Evolutionary conservation across 768 basidiomycete genomes (phyloP), one percentile per base, ranked within the genome.

Genomic region (Phlegmacium glaucopus): DNA sequence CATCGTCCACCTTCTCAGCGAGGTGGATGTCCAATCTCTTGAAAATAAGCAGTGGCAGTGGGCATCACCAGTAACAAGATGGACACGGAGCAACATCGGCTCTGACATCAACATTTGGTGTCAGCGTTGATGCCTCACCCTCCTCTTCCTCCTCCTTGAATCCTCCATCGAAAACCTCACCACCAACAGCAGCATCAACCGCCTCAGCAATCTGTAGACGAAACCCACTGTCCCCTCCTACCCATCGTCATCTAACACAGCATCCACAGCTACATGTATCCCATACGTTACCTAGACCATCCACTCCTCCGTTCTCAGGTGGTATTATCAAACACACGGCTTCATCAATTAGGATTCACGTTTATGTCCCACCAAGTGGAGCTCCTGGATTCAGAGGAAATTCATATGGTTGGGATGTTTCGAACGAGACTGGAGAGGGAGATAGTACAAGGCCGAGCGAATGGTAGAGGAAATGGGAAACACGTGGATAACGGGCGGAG

Each of bases 321-420:
- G 47, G 32, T 27, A 22, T 49, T 4, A 45, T 60, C 12, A 56
- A 56, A 8, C 61, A 60, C 40, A 18, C 35, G 9, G 15, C 53
- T 4, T 61, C 74, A 8, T 74, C 76, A 0, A 78, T 77, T 28
- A 65, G 69, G 3, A 75, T 75, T 4, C 61, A 66, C 69, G 13
- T 76, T 67, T 41, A 71, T 48, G 52, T 66, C 0, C 69, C 77
- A 3, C 72, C 75, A 1, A 67, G 59, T 44, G 82, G 90, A n/a
- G 91, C 90, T 1, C n/a, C n/a, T n/a, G n/a, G n/a, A n/a, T n/a
- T n/a, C n/a, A n/a, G n/a, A n/a, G n/a, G n/a, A n/a, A n/a, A n/a
- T n/a, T n/a, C n/a, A n/a, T n/a, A n/a, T n/a, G n/a, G n/a, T n/a
- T n/a, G n/a, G n/a, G n/a, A n/a, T n/a, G n/a, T n/a, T n/a, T n/a